Evolutionary conservation across 2,329 filamentous ascomycete genomes (phyloP).

Genomic region (Ascochyta rabiei): DNA sequence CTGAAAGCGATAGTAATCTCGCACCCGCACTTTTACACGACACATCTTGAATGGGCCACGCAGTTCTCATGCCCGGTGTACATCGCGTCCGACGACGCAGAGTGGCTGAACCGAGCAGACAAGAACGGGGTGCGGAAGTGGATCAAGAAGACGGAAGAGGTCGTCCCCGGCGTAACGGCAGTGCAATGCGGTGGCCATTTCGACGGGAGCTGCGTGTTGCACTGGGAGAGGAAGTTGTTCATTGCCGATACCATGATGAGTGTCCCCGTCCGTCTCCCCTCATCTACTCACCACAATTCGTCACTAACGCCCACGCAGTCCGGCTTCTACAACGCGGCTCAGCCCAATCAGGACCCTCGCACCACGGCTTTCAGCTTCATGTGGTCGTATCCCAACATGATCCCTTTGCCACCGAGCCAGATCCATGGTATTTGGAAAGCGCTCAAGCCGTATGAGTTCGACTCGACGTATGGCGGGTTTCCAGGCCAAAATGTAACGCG

Average conservation of each 20-base stretch:
- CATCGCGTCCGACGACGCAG: slow-evolving; percentile 66
- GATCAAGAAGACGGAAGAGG: slow-evolving; percentile 50
- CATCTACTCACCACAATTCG: neutral
- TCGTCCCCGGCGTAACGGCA: slow-evolving; percentile 60
- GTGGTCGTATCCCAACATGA: slow-evolving; percentile 67
- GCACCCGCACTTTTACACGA: slow-evolving; percentile 84
- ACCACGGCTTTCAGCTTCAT: slow-evolving; percentile 69
- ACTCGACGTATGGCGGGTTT: slow-evolving; percentile 72
- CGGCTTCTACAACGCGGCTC: slow-evolving; percentile 46
- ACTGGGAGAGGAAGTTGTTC: slow-evolving; percentile 64
- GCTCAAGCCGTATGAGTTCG: slow-evolving; percentile 66
- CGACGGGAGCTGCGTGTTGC: slow-evolving; percentile 71
- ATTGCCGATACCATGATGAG: slow-evolving; percentile 79
- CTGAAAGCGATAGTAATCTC: slow-evolving; percentile 74
- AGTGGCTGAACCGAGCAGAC: slow-evolving; percentile 65
- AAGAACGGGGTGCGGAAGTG: slow-evolving; percentile 52
- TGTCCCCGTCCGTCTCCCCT: slow-evolving; percentile 58
- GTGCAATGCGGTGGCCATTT: slow-evolving; percentile 82
- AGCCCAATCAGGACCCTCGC: slow-evolving; percentile 50
- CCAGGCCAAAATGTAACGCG: slow-evolving; percentile 65
- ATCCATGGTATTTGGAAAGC: slow-evolving; percentile 73
- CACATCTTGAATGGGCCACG: slow-evolving; percentile 74
- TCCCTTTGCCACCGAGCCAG: slow-evolving; percentile 69
- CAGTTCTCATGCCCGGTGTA: slow-evolving; percentile 74
- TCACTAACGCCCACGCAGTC: slow-evolving; percentile 26